phyloP scores from a whole-genome alignment of 352 stramenopile genomes.

The Pythium oligandrum region DNA sequence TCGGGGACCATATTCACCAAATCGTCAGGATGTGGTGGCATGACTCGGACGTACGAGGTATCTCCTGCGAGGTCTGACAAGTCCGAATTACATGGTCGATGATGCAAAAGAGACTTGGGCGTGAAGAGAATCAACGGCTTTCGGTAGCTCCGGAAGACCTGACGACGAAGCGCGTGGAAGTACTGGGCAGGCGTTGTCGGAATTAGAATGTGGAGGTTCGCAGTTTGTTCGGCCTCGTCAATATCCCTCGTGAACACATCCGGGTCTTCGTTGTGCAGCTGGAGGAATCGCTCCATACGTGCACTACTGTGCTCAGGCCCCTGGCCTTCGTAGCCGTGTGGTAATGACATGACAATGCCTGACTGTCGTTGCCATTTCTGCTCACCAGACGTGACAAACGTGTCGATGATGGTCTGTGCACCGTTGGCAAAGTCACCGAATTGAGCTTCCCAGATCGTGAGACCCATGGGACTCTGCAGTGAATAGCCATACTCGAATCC shows the following conservation, averaged over 20 bases:
- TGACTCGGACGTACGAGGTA: slow-evolving; percentile 59
- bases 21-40: slow-evolving; percentile 72
- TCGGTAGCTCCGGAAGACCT: slow-evolving; percentile 62
- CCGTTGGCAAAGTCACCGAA: slow-evolving; percentile 89
- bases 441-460: slow-evolving; percentile 92
- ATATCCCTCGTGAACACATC: slow-evolving; percentile 54
- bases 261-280: slow-evolving; percentile 72
- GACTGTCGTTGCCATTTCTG: slow-evolving; percentile 91
- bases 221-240: slow-evolving; percentile 36
- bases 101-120: slow-evolving; percentile 81
- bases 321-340: slow-evolving; percentile 85
- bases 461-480: slow-evolving; percentile 57
- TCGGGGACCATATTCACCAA: slow-evolving; percentile 56
- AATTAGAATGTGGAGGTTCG: slow-evolving; percentile 77
- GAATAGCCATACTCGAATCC: slow-evolving; percentile 89
- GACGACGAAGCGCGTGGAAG: slow-evolving; percentile 93
- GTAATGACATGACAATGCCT: slow-evolving; percentile 69
- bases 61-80: slow-evolving; percentile 53
- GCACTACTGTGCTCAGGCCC: slow-evolving; percentile 82
- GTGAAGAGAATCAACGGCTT: slow-evolving; percentile 82
- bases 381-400: slow-evolving; percentile 77
- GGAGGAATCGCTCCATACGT: slow-evolving; percentile 81
- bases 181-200: slow-evolving; percentile 93
- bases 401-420: slow-evolving; percentile 87
- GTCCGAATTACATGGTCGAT: slow-evolving; percentile 76